phyloP scores from a whole-genome alignment of 345 rosid species.

The Arabidopsis suecica region DNA sequence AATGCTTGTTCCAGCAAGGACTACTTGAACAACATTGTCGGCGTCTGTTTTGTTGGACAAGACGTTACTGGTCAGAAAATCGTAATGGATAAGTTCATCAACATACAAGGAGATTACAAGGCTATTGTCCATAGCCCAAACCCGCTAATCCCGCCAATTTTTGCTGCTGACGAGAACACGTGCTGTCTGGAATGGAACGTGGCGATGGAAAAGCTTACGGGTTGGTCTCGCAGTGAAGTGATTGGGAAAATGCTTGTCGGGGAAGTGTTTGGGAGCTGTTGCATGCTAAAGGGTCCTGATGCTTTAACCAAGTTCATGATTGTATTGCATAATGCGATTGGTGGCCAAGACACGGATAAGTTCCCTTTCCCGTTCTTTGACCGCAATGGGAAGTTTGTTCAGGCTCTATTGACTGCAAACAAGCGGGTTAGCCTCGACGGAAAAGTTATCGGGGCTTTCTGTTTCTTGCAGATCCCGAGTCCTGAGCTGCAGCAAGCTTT shows the following conservation, averaged over 20 bases:
- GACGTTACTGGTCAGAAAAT: constrained; percentile 90
- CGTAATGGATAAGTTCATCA: constrained; percentile 93
- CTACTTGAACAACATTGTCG: constrained; percentile 82
- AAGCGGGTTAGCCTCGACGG: constrained; percentile 77
- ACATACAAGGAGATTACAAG: constrained; percentile 92
- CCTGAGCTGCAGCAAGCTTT: constrained; percentile 90
- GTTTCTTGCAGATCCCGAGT: constrained; percentile 96
- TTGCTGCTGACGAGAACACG: constrained; percentile 90
- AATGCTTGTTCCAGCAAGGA: constrained; percentile 98
- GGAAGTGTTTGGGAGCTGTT: constrained; percentile 89
- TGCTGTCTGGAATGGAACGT: constrained; percentile 96
- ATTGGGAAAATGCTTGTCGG: constrained; percentile 92
- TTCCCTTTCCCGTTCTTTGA: constrained; percentile 84
- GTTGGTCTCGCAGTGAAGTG: constrained; percentile 68
- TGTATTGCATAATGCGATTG: constrained; percentile 81
- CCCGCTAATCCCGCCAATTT: constrained; percentile 94
- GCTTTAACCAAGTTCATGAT: constrained; percentile 93
- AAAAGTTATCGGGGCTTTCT: constrained; percentile 83
- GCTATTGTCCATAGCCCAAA: constrained; percentile 92
- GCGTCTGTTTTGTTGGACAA: constrained; percentile 95
- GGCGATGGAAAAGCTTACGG: constrained; percentile 97
- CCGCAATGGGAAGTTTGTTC: constrained; percentile 70
- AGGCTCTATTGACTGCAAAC: constrained; percentile 87
- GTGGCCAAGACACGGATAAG: constrained; percentile 85
- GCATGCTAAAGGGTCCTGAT: constrained; percentile 91